phyloP scores from a whole-genome alignment of 2,329 filamentous ascomycete genomes.

The Xylariales sp. region DNA sequence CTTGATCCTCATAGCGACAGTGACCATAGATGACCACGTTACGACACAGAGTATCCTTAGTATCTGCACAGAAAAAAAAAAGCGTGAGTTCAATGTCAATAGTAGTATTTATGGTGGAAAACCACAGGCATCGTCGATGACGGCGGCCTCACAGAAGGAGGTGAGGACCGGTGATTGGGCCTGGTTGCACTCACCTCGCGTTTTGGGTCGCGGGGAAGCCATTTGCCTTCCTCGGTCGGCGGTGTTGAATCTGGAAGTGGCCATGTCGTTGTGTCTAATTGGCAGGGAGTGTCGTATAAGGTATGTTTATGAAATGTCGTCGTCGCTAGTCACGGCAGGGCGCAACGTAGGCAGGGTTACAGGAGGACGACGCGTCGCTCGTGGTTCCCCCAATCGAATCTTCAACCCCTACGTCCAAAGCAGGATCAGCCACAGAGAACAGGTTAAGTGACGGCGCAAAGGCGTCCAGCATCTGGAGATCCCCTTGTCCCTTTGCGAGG shows the following conservation, averaged over 20 bases:
- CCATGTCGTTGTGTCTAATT: slow-evolving; percentile 17
- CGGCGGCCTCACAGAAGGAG: no score
- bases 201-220: slow-evolving; percentile 30
- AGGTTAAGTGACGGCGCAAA: no score
- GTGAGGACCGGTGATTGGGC: no score
- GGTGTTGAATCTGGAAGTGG: slow-evolving; percentile 25
- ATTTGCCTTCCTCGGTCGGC: slow-evolving; percentile 27
- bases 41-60: slow-evolving; percentile 86
- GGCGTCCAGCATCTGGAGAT: no score
- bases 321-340: not conserved
- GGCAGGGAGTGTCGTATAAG: slow-evolving; percentile 1
- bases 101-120: not conserved
- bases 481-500: no score
- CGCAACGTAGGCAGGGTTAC: not conserved
- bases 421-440: not conserved
- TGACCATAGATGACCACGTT: slow-evolving; percentile 93
- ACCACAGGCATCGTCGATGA: not conserved
- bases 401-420: slow-evolving; percentile 5
- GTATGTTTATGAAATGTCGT: not conserved
- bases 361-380: slow-evolving; percentile 4
- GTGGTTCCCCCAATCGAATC: slow-evolving; percentile 5
- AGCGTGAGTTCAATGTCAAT: not conserved
- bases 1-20: slow-evolving; percentile 87
- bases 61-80: slow-evolving; percentile 46
- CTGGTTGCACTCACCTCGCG: slow-evolving; percentile 24